Evolutionary conservation across 2,329 filamentous ascomycete genomes (phyloP).

Genomic region (Daldinia sp.): DNA sequence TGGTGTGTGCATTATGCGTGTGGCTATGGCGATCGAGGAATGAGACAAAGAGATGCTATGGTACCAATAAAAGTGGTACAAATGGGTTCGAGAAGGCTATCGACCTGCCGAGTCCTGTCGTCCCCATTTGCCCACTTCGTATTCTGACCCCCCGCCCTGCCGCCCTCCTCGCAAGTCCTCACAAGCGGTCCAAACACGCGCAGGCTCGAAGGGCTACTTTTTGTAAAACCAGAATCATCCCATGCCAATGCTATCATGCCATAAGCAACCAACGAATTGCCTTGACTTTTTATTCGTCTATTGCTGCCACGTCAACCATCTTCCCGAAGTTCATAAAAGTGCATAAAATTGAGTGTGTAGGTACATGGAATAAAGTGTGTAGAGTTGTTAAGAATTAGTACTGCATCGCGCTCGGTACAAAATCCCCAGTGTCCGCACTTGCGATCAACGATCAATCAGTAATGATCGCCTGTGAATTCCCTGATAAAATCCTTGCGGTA

Average conservation of each 20-base stretch:
- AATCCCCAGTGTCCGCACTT: constrained; percentile 4
- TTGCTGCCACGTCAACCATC: constrained; percentile 27
- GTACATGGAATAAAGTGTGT: not conserved
- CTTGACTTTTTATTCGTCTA: constrained; percentile 9
- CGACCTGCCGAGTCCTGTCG: constrained; percentile 15
- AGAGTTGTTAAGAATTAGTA: not conserved
- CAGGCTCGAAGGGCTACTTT: constrained; percentile 19
- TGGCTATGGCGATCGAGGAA: constrained; percentile 25
- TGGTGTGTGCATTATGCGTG: constrained; percentile 22
- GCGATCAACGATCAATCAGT: constrained; percentile 21
- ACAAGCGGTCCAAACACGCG: constrained; percentile 20
- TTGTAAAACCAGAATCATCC: constrained; percentile 34
- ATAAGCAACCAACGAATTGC: constrained; percentile 29
- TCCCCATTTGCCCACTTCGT: constrained; percentile 42
- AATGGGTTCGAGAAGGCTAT: constrained; percentile 35
- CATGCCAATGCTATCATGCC: constrained; percentile 32
- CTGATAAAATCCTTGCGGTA: constrained; percentile 28
- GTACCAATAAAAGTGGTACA: constrained; percentile 35
- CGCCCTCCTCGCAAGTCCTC: too few relatives aligned
- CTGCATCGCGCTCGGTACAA: not conserved
- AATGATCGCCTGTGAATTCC: constrained; percentile 28
- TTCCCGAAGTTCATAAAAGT: constrained; percentile 19
- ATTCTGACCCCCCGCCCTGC: constrained; percentile 32
- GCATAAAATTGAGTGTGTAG: not conserved
- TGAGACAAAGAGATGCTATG: constrained; percentile 28